Percentiles rank a stretch among this genome's conserved stretches.
phyloP scores from a whole-genome alignment of 2,329 filamentous ascomycete species.

The Penicillium sp. region DNA sequence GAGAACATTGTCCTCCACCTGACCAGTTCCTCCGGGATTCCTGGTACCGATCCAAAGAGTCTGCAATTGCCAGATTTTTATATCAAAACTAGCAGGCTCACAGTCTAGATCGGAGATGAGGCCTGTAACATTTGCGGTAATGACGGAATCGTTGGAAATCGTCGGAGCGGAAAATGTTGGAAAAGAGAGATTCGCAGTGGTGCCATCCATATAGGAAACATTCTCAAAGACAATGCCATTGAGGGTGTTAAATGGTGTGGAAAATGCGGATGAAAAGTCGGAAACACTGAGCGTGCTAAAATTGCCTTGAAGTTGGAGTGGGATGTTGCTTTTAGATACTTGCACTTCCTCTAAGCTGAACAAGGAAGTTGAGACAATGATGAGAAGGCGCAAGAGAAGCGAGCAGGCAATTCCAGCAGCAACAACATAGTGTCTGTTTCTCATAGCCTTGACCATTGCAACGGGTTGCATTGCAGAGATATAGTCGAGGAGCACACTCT shows the following conservation, averaged over 20 bases:
- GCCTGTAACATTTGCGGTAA: conserved; percentile 1
- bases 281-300: not conserved
- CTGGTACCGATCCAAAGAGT: not conserved
- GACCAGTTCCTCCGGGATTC: not conserved
- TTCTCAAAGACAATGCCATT: conserved; percentile 10
- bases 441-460: not conserved
- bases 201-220: conserved; percentile 7
- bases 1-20: not conserved
- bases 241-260: conserved; percentile 4
- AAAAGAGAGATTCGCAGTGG: conserved; percentile 1
- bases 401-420: not conserved
- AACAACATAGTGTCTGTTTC: conserved; percentile 8
- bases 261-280: not conserved
- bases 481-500: conserved; percentile 9
- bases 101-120: conserved; percentile 4
- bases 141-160: not conserved
- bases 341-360: conserved; percentile 3
- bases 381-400: conserved; percentile 7
- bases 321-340: not conserved
- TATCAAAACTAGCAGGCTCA: not conserved
- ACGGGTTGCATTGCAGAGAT: conserved; percentile 11
- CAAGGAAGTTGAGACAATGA: conserved; percentile 13
- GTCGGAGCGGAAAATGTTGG: conserved; percentile 5
- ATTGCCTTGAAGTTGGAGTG: not conserved
- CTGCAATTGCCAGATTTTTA: not conserved